These are phyloP conservation scores for Erysiphe neolycopersici DNA, from an alignment of 2,329 filamentous ascomycete genomes.

Conservation along the genomic window DNA sequence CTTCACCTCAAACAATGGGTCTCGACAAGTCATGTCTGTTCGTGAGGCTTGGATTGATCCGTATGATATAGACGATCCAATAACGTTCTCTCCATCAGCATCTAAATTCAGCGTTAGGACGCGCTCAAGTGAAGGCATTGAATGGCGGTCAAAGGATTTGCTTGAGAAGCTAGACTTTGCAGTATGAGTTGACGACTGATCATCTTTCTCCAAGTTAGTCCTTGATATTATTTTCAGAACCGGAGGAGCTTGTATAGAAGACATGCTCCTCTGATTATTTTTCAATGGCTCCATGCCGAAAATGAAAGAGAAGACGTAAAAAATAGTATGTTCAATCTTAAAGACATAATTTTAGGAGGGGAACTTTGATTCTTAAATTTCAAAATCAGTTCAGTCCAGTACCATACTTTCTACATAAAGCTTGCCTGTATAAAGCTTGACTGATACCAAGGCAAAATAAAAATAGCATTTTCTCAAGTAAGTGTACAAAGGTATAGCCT, in stretches of 20 bases:
- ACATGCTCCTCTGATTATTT: background rate
- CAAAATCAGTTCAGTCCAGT: background rate
- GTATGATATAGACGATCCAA: no score
- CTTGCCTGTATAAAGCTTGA: background rate
- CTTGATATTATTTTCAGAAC: background rate
- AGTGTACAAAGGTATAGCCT: no score
- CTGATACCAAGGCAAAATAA: background rate
- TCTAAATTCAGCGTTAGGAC: conserved; percentile 16
- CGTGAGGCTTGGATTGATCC: no score
- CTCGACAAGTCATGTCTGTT: conserved; percentile 13
- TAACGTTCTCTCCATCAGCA: conserved; percentile 15
- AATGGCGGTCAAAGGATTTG: conserved; percentile 8
- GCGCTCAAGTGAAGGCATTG: conserved; percentile 16
- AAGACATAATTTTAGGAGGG: background rate
- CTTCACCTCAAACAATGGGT: conserved; percentile 43
- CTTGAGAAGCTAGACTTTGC: conserved; percentile 5
- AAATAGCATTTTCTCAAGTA: background rate
- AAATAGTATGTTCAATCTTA: background rate
- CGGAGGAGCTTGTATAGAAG: background rate
- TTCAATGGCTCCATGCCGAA: background rate
- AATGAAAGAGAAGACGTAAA: background rate
- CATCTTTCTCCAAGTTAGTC: conserved; percentile 5
- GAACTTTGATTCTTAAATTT: background rate
- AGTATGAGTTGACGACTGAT: conserved; percentile 3
- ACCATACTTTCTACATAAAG: background rate